Conservation (phyloP, 495 filamentous ascomycete species). For the Oleoguttula mirabilis region DNA sequence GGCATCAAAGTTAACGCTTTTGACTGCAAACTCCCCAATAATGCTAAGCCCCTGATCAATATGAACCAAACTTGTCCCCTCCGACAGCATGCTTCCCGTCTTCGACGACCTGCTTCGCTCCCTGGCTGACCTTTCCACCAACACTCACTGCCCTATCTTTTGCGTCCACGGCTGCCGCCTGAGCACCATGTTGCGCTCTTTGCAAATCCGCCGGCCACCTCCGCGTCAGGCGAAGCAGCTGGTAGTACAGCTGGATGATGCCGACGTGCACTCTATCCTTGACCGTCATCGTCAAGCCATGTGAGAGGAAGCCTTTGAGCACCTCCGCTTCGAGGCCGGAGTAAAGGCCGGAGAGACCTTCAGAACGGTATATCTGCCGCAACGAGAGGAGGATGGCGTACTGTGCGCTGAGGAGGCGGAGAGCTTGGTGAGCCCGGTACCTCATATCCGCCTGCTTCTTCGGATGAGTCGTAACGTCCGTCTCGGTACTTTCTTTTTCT, state of each 20-base stretch:
- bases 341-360: conserved; percentile 63
- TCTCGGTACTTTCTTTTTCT: conserved; percentile 14
- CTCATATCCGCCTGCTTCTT: not conserved
- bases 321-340: conserved; percentile 66
- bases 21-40: no score
- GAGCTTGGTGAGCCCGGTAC: conserved; percentile 7
- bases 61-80: no score
- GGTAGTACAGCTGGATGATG: conserved; percentile 57
- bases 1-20: no score
- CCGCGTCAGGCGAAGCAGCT: conserved; percentile 27
- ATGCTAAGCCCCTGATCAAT: no score
- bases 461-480: not conserved
- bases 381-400: conserved; percentile 54
- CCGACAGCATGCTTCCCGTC: conserved; percentile 1
- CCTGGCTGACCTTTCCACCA: conserved; percentile 4
- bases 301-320: conserved; percentile 72
- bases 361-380: conserved; percentile 47
- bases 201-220: conserved; percentile 25
- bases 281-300: conserved; percentile 80
- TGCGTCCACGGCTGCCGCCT: conserved; percentile 6
- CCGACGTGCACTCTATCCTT: conserved; percentile 71
- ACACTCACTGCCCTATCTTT: conserved; percentile 5
- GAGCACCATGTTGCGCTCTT: conserved; percentile 13
- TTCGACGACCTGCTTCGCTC: conserved; percentile 5
- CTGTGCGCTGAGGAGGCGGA: conserved; percentile 8